phyloP scores from a whole-genome alignment of 495 filamentous ascomycete species.

The Hypoxylon lienhwacheense region DNA sequence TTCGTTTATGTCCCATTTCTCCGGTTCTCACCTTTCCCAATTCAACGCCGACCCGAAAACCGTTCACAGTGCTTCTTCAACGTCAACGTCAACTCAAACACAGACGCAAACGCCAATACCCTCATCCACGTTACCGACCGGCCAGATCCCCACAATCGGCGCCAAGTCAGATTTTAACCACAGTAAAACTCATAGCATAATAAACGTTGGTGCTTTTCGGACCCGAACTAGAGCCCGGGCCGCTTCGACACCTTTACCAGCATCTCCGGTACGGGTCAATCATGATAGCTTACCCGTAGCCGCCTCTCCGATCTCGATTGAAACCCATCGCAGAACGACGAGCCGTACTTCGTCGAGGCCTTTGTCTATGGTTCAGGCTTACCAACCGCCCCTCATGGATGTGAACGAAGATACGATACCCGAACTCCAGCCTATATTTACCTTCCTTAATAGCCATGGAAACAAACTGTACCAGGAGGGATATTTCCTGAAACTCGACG shows the following conservation, averaged over 20 bases:
- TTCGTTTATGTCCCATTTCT: conserved; percentile 63
- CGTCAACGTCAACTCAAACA: too few species aligned
- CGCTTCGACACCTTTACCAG: conserved; percentile 35
- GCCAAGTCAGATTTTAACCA: conserved; percentile 21
- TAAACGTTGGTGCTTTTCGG: conserved; percentile 34
- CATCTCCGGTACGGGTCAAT: conserved; percentile 40
- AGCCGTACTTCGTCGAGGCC: conserved; percentile 52
- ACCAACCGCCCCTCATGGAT: conserved; percentile 86
- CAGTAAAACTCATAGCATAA: conserved; percentile 37
- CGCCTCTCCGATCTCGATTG: conserved; percentile 24
- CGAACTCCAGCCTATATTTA: conserved; percentile 92
- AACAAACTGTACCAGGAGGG: conserved; percentile 98
- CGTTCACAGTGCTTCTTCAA: conserved; percentile 44
- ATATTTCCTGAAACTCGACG: conserved; percentile 94
- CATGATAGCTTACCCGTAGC: conserved; percentile 41
- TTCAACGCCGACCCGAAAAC: conserved; percentile 34
- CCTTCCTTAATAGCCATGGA: conserved; percentile 87
- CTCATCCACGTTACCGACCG: conserved; percentile 41
- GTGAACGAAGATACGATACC: conserved; percentile 81
- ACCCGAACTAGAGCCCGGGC: conserved; percentile 34
- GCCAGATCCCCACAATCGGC: conserved; percentile 9
- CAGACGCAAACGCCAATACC: too few species aligned
- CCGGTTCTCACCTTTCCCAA: conserved; percentile 39
- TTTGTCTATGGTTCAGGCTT: conserved; percentile 70
- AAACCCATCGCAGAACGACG: conserved; percentile 33